A percentile compares a stretch with the other conserved stretches of the same genome.
Evolutionary conservation across 345 rosid species (phyloP).

Genomic region (Hypericum perforatum): DNA sequence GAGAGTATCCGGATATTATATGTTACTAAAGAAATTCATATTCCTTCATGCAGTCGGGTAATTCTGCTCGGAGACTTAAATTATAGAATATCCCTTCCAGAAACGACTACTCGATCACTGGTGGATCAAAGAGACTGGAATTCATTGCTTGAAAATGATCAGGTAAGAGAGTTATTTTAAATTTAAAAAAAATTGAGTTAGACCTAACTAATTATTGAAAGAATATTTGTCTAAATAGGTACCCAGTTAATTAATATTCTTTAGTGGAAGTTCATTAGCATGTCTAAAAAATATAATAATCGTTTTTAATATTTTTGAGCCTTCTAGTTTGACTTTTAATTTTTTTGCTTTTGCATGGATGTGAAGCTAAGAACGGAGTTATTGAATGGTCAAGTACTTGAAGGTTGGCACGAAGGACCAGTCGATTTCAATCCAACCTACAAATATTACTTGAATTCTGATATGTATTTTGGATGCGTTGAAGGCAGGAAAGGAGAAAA

Average conservation of each 20-base stretch:
- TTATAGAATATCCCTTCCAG: conserved; percentile 64
- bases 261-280: too few species aligned
- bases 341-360: neutral
- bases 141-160: conserved; percentile 50
- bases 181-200: too few species aligned
- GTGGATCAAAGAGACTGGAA: conserved; percentile 55
- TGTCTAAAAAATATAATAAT: neutral
- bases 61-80: conserved; percentile 73
- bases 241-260: too few species aligned
- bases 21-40: too few species aligned
- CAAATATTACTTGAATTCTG: conserved; percentile 59
- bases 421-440: conserved; percentile 70
- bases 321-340: neutral
- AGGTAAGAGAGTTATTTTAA: conserved; percentile 25
- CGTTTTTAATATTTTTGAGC: neutral
- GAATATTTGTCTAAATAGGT: too few species aligned
- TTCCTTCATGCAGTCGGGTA: conserved; percentile 38
- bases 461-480: conserved; percentile 46
- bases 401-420: conserved; percentile 61
- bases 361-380: conserved; percentile 58
- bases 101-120: conserved; percentile 40
- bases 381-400: conserved; percentile 37
- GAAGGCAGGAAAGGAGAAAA: conserved; percentile 39
- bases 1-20: too few species aligned
- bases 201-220: too few species aligned